phyloP scores from a whole-genome alignment of 257 asterid species.

The Scutellaria galericulata region DNA sequence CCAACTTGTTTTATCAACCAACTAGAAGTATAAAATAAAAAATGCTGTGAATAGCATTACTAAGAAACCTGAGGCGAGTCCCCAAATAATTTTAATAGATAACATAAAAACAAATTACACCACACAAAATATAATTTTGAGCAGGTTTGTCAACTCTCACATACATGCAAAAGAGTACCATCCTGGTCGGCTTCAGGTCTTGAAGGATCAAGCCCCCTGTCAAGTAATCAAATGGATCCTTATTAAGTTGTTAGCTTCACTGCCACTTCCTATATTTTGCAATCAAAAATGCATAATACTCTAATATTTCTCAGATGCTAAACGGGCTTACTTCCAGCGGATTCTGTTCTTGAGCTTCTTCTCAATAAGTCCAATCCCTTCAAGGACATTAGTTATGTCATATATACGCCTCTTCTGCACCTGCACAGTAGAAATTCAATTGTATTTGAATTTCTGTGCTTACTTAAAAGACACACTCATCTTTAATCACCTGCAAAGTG shows the following conservation, averaged over 20 bases:
- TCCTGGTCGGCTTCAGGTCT: conserved; percentile 76
- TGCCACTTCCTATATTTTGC: conserved; percentile 13
- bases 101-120: conserved; percentile 19
- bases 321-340: conserved; percentile 55
- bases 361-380: conserved; percentile 95
- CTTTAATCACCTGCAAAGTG: conserved; percentile 53
- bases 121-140: conserved; percentile 2
- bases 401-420: conserved; percentile 80
- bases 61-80: conserved; percentile 10
- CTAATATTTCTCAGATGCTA: conserved; percentile 28
- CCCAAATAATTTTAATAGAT: background rate
- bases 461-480: conserved; percentile 5
- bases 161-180: conserved; percentile 80
- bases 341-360: conserved; percentile 89
- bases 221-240: conserved; percentile 36
- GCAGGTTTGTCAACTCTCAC: conserved; percentile 28
- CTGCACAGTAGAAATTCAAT: conserved; percentile 38
- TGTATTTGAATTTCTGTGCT: conserved; percentile 21
- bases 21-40: conserved; percentile 13
- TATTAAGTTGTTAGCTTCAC: conserved; percentile 28
- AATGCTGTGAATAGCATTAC: background rate
- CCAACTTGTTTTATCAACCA: conserved; percentile 2
- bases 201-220: conserved; percentile 74
- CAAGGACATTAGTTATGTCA: conserved; percentile 95
- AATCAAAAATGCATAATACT: conserved; percentile 24